phyloP scores from a whole-genome alignment of 83 land plant species.

The Picea abies region DNA sequence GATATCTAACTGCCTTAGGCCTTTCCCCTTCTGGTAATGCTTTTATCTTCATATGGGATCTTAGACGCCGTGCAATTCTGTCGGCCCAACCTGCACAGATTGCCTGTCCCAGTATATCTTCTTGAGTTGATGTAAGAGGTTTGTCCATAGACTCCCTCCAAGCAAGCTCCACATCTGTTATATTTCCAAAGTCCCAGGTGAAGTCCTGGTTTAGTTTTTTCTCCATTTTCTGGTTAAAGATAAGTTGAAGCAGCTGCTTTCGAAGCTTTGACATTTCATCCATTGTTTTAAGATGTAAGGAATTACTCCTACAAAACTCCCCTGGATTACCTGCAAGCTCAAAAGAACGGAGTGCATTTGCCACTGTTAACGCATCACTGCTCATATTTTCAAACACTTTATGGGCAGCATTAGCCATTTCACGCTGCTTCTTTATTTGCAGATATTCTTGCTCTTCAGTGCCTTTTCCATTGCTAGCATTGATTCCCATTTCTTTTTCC shows the following conservation, averaged over 20 bases:
- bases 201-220: constrained; percentile 22
- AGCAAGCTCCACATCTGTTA: constrained; percentile 54
- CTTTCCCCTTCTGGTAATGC: no score
- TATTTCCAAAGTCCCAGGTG: constrained; percentile 43
- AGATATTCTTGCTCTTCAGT: constrained; percentile 12
- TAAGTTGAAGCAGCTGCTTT: constrained; percentile 70
- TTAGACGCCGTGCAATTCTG: no score
- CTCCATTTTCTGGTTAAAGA: constrained; percentile 28
- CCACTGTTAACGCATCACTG: constrained; percentile 86
- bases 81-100: no score
- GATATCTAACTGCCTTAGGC: no score
- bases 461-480: constrained; percentile 15
- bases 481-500: no score
- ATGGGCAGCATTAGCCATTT: constrained; percentile 44
- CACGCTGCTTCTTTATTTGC: constrained; percentile 37
- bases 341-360: constrained; percentile 80
- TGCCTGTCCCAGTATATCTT: constrained; percentile 67
- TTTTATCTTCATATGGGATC: no score
- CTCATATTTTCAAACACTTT: constrained; percentile 62
- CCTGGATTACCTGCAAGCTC: constrained; percentile 61
- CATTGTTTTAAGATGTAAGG: constrained; percentile 83
- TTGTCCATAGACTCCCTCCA: constrained; percentile 49
- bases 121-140: constrained; percentile 56
- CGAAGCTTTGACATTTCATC: constrained; percentile 96
- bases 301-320: constrained; percentile 66